A percentile compares a stretch with the other conserved stretches of the same genome.
phyloP scores from a whole-genome alignment of 768 basidiomycete genomes.

The Brasilioporus rufonigricans region DNA sequence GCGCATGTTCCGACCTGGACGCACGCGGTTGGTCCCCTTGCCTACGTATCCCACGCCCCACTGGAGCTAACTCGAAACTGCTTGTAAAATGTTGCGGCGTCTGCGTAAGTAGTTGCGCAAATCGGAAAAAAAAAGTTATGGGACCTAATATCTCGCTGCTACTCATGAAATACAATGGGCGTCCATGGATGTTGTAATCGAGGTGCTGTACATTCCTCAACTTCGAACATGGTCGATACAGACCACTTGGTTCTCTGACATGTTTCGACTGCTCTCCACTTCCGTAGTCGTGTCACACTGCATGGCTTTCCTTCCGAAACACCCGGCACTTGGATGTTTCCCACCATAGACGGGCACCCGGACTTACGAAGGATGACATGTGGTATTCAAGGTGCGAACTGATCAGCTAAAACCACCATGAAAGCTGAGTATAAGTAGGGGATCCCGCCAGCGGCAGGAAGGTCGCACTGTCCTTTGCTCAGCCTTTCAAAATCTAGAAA shows the following conservation, averaged over 20 bases:
- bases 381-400: not conserved
- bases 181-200: not conserved
- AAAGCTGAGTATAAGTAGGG: conserved; percentile 6
- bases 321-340: not conserved
- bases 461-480: not conserved
- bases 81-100: not conserved
- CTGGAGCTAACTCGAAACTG: not conserved
- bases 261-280: not conserved
- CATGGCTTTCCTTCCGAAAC: not conserved
- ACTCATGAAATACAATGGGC: not conserved
- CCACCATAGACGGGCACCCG: not conserved
- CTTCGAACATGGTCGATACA: not conserved
- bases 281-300: not conserved
- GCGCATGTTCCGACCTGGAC: not conserved
- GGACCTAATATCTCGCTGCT: not conserved
- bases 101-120: not conserved
- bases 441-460: not conserved
- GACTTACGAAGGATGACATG: not conserved
- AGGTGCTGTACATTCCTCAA: too few relatives aligned
- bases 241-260: not conserved
- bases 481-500: not conserved
- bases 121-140: not conserved
- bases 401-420: not conserved
- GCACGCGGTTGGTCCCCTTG: not conserved
- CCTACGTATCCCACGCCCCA: not conserved